Conservation (phyloP, 225 moss, liverwort and hornwort genomes). For the Pseudisothecium myosuroides region DNA sequence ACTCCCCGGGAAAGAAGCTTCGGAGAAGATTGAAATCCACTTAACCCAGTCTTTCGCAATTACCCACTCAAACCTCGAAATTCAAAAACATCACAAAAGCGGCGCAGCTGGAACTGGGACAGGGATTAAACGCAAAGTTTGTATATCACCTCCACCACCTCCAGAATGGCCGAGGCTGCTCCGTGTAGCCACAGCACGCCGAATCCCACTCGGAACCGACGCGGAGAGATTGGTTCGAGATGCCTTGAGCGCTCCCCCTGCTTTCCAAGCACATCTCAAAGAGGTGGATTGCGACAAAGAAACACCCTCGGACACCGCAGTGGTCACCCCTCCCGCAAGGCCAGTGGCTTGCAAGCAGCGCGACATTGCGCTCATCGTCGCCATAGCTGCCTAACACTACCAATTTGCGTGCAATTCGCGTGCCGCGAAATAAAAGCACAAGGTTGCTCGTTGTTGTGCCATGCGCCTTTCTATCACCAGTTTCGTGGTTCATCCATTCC, state of each 20-base stretch:
- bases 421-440: neutral
- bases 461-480: neutral
- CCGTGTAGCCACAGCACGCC: neutral
- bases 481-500: neutral
- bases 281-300: neutral
- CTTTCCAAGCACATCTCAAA: conserved; percentile 14
- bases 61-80: neutral
- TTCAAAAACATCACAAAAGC: neutral
- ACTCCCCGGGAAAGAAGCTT: too few relatives aligned
- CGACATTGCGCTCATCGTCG: conserved; percentile 13
- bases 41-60: neutral
- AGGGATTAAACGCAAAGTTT: neutral
- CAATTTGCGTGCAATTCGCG: neutral
- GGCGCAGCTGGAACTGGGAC: neutral
- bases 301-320: neutral
- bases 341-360: conserved; percentile 3
- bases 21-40: neutral
- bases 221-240: neutral
- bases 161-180: conserved; percentile 1
- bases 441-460: neutral
- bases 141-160: conserved; percentile 17
- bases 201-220: neutral
- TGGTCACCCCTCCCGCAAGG: neutral
- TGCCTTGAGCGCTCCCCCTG: neutral
- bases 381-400: conserved; percentile 13